Conservation (phyloP, 148 eudicot species). For the Limonium bicolor region DNA sequence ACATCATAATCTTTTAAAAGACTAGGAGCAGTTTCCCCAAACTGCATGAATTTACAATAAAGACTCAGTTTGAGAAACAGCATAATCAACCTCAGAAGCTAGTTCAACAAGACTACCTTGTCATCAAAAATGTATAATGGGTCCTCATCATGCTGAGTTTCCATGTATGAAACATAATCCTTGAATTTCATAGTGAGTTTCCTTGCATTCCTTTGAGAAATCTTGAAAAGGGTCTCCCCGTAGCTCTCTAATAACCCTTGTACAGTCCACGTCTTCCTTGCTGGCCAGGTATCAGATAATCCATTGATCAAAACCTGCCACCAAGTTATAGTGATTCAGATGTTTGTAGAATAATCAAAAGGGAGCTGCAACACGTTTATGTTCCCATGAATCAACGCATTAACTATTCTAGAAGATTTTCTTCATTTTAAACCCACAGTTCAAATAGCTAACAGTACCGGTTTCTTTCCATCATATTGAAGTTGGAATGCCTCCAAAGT, state of each 20-base stretch:
- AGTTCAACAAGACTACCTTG: conserved; percentile 43
- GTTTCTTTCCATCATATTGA: conserved; percentile 64
- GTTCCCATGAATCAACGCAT: not conserved
- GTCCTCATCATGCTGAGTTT: conserved; percentile 91
- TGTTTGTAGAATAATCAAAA: too few relatives aligned
- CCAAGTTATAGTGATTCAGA: conserved; percentile 5
- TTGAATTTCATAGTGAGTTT: conserved; percentile 50
- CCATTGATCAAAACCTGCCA: conserved; percentile 66
- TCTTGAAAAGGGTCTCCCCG: conserved; percentile 56
- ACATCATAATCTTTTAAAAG: conserved; percentile 78
- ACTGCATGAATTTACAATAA: conserved; percentile 56
- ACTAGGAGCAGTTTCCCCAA: conserved; percentile 75
- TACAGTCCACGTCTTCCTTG: conserved; percentile 56
- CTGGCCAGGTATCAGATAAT: conserved; percentile 76
- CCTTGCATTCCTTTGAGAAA: conserved; percentile 66
- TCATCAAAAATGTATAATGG: conserved; percentile 93
- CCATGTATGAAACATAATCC: conserved; percentile 67
- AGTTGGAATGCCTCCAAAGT: conserved; percentile 44
- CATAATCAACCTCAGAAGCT: too few relatives aligned
- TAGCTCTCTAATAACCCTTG: conserved; percentile 51
- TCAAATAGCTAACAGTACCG: conserved; percentile 28
- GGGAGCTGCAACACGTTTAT: not conserved
- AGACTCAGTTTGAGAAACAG: too few relatives aligned
- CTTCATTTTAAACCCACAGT: not conserved
- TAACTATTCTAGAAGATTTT: not conserved